A percentile compares a stretch with the other conserved stretches of the same genome.
Conservation (phyloP, 305 asterid genomes). For the Petunia hybrid region DNA sequence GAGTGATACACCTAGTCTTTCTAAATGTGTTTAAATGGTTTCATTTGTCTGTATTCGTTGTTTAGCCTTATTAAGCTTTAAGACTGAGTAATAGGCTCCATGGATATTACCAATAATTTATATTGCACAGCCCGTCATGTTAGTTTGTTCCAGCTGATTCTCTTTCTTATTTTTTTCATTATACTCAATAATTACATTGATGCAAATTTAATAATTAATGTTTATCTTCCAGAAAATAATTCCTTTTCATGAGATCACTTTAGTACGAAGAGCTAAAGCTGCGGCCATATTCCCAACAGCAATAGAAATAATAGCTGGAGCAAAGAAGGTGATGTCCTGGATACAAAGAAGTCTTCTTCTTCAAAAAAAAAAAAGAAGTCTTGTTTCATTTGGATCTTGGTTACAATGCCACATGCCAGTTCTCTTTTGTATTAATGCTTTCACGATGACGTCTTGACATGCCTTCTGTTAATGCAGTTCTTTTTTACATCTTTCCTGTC, state of each 20-base stretch:
- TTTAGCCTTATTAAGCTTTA: conserved; percentile 10
- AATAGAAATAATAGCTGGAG: conserved; percentile 87
- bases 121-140: neutral
- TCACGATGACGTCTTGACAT: conserved; percentile 23
- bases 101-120: neutral
- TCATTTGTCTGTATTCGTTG: neutral
- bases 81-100: conserved; percentile 25
- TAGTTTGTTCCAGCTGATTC: conserved; percentile 1
- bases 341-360: neutral
- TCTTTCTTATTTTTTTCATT: conserved; percentile 6
- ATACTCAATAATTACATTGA: conserved; percentile 30
- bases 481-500: conserved; percentile 93
- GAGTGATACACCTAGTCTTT: conserved; percentile 4
- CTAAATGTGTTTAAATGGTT: neutral
- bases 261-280: conserved; percentile 84
- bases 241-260: conserved; percentile 77
- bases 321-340: conserved; percentile 70
- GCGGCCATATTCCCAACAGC: conserved; percentile 97
- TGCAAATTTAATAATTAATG: conserved; percentile 38
- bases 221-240: conserved; percentile 68
- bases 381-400: neutral
- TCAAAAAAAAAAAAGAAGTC: neutral
- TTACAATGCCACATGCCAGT: conserved; percentile 12
- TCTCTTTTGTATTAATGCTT: conserved; percentile 21
- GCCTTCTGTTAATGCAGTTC: conserved; percentile 64